Evolutionary conservation across 163 green algal species (phyloP).

Genomic region (Prototheca cutis): DNA sequence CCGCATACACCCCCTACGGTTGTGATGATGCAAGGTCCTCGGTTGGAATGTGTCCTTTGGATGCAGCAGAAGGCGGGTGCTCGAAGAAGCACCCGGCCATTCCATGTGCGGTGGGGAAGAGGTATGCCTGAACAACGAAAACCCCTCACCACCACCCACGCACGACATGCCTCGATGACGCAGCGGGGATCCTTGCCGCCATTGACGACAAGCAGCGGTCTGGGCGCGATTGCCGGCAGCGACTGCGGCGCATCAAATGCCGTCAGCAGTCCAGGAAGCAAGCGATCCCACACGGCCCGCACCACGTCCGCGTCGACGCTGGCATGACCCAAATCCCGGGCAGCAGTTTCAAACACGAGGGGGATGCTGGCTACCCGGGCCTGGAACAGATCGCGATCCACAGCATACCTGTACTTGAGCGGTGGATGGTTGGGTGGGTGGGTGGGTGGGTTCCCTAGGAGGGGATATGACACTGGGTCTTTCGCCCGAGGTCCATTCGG

Average conservation of each 20-base stretch:
- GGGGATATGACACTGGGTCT: no score
- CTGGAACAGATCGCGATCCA: conserved; percentile 26
- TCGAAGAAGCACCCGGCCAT: no score
- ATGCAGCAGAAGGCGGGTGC: no score
- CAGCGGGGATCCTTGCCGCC: conserved; percentile 38
- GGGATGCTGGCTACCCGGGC: conserved; percentile 27
- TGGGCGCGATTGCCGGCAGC: conserved; percentile 34
- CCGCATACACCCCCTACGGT: conserved; percentile 28
- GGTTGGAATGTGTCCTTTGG: no score
- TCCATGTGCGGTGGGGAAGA: no score
- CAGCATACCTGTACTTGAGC: conserved; percentile 13
- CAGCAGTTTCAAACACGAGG: conserved; percentile 36
- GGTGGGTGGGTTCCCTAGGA: no score
- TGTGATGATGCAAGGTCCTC: no score
- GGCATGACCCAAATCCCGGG: conserved; percentile 22
- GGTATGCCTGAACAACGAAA: no score
- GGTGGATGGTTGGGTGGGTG: background rate
- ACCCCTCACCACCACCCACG: no score
- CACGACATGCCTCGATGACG: conserved; percentile 32
- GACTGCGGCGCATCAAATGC: conserved; percentile 34
- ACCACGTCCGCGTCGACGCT: conserved; percentile 13
- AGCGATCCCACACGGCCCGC: conserved; percentile 36
- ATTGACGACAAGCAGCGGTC: conserved; percentile 44
- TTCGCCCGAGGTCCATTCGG: no score
- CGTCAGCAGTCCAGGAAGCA: conserved; percentile 39